Evolutionary conservation across 2,329 filamentous ascomycete genomes (phyloP), one percentile per base, ranked within the genome.

Genomic region (Ophiocordyceps australis): DNA sequence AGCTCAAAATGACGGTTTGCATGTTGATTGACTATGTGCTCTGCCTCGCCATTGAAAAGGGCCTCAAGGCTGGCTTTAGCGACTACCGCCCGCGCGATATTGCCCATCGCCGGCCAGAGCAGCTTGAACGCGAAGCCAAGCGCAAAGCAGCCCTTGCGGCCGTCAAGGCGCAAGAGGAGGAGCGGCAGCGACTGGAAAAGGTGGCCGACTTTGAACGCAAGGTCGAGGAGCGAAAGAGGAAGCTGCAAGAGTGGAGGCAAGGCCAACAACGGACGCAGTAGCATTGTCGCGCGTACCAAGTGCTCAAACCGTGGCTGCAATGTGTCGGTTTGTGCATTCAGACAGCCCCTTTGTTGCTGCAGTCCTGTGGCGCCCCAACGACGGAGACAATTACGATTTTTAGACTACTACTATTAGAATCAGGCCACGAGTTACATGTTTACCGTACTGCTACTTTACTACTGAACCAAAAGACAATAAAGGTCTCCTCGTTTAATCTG

Each of bases 41-140:
- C 10, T 98, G 89, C 59, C 95, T 72, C 60, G 32, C 81, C 19
- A 79, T 95, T 32, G 89, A 98, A 55, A 74, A 85, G 37, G 64
- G 71, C 0, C 62, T 98, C 40, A 98, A 98, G 64, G 57, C 49
- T 26, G 49, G 77, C 17, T 98, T 95, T 52, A 86, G 78, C 36
- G 89, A 98, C 50, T 92, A 81, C 57, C 74, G 72, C 36, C 82
- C 89, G 3, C 86, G 92, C 47, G 89, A 95, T 46, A 95, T 98
- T 43, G 86, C 89, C 2, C 60, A 78, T 27, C 66, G 89, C 34
- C 62, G 89, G 30, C 74, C 78, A 4, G 89, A 98, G 45, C 89
- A 98, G 62, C 55, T 92, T 9, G 67, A 73, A 46, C 61, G 74
- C 22, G 86, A 95, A 55, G 57, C 65, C 29, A 60, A 62, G 35